These are phyloP conservation scores for Microsporum canis DNA, from an alignment of 2,329 filamentous ascomycete genomes.

Conservation along the genomic window DNA sequence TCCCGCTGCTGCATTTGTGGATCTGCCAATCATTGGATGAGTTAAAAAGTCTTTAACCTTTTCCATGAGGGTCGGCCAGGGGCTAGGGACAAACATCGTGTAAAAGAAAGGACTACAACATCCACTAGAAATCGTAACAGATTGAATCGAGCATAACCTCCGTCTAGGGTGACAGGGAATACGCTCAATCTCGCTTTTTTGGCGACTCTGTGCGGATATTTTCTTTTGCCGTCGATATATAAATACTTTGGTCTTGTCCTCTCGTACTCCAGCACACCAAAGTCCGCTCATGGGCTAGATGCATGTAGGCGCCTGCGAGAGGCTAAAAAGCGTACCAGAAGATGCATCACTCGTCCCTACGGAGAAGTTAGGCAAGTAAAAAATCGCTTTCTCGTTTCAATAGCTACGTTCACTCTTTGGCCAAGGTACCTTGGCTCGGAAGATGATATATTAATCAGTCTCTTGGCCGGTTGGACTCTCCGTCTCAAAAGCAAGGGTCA, in stretches of 20 bases:
- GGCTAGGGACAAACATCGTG: neutral
- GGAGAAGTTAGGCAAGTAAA: neutral
- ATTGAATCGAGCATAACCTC: neutral
- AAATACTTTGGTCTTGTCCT: neutral
- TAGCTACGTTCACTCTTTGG: neutral
- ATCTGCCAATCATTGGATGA: neutral
- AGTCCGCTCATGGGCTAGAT: neutral
- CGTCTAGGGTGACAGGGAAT: neutral
- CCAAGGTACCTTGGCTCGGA: neutral
- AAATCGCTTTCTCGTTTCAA: neutral
- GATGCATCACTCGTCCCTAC: no score
- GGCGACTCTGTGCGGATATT: neutral
- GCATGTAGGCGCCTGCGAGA: neutral
- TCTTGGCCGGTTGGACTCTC: neutral
- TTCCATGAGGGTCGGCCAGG: neutral
- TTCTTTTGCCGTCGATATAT: neutral
- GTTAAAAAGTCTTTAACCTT: neutral
- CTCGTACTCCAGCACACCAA: neutral
- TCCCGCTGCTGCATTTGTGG: neutral
- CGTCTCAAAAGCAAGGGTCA: neutral
- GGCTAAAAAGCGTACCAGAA: neutral
- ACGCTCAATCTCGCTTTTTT: neutral
- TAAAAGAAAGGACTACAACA: neutral
- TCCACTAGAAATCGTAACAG: neutral
- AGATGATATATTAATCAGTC: neutral